A percentile compares a stretch with the other conserved stretches of the same genome.
Conservation (phyloP, 352 stramenopile genomes). For the Globisporangium irregulare region DNA sequence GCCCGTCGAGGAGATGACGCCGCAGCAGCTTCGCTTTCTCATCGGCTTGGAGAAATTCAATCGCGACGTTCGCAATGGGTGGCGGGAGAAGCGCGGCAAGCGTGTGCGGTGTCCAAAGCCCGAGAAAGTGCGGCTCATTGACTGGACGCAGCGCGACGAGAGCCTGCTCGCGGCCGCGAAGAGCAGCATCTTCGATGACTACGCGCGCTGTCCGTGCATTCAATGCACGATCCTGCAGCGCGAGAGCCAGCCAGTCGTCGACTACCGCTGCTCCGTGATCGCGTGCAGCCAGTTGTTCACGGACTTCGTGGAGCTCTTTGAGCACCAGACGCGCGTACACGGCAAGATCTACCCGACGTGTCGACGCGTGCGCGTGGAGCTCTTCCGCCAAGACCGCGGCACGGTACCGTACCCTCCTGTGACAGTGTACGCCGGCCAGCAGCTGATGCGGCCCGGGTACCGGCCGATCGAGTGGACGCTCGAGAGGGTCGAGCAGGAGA, state of each 20-base stretch:
- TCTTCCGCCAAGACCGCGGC: conserved; percentile 34
- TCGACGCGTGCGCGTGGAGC: conserved; percentile 30
- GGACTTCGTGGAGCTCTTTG: conserved; percentile 39
- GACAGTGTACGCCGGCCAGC: conserved; percentile 55
- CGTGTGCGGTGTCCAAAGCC: neutral
- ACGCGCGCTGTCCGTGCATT: conserved; percentile 15
- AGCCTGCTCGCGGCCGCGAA: conserved; percentile 4
- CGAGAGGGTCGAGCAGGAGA: conserved; percentile 39
- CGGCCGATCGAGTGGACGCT: conserved; percentile 46
- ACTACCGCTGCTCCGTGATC: conserved; percentile 13
- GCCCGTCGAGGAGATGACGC: neutral
- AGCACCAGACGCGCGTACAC: conserved; percentile 59
- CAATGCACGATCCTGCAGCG: conserved; percentile 12
- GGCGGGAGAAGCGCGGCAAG: conserved; percentile 1
- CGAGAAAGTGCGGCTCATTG: conserved; percentile 3
- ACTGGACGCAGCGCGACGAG: conserved; percentile 13
- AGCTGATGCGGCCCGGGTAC: conserved; percentile 31
- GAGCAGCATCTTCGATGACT: neutral
- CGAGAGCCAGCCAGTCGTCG: neutral
- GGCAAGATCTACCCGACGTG: conserved; percentile 39
- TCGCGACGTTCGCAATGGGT: neutral
- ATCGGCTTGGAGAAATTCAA: neutral
- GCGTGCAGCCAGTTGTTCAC: conserved; percentile 31
- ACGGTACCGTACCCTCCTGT: conserved; percentile 31
- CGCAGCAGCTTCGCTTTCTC: neutral